Conservation (phyloP, 2,329 filamentous ascomycete species). For the Monilinia fructicola region DNA sequence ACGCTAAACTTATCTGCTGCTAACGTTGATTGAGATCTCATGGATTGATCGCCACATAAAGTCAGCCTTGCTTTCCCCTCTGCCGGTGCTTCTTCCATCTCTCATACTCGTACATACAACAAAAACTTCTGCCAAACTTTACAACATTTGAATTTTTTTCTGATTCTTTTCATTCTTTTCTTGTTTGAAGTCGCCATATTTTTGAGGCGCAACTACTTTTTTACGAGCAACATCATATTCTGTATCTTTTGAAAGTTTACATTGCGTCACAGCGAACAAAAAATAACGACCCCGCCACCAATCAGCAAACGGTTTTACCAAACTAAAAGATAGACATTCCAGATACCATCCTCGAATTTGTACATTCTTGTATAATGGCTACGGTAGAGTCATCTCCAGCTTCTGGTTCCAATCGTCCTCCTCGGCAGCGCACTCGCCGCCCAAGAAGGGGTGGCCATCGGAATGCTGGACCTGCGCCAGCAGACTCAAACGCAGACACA, state of each 20-base stretch:
- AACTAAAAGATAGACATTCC: conserved; percentile 14
- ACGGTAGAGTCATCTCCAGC: conserved; percentile 27
- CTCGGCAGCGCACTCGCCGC: conserved; percentile 32
- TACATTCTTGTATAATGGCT: conserved; percentile 28
- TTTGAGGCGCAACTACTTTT: conserved; percentile 33
- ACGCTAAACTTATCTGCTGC: conserved; percentile 1
- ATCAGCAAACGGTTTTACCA: conserved; percentile 6
- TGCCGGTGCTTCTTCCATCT: background rate
- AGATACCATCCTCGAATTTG: background rate
- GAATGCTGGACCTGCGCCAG: conserved; percentile 24
- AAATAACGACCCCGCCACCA: conserved; percentile 25
- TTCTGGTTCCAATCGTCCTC: conserved; percentile 28
- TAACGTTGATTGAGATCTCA: background rate
- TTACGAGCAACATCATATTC: background rate
- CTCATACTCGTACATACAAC: background rate
- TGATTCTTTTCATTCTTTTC: conserved; percentile 26
- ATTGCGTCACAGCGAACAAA: conserved; percentile 5
- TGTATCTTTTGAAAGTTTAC: background rate
- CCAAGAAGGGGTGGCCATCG: conserved; percentile 34
- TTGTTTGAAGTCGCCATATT: conserved; percentile 40
- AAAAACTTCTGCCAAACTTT: background rate
- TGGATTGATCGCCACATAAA: conserved; percentile 23
- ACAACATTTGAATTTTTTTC: conserved; percentile 1
- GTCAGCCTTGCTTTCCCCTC: conserved; percentile 17
- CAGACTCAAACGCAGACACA: conserved; percentile 8